These are phyloP conservation scores for Psilocybe azurescens DNA, from an alignment of 768 basidiomycete genomes.

Conservation along the genomic window DNA sequence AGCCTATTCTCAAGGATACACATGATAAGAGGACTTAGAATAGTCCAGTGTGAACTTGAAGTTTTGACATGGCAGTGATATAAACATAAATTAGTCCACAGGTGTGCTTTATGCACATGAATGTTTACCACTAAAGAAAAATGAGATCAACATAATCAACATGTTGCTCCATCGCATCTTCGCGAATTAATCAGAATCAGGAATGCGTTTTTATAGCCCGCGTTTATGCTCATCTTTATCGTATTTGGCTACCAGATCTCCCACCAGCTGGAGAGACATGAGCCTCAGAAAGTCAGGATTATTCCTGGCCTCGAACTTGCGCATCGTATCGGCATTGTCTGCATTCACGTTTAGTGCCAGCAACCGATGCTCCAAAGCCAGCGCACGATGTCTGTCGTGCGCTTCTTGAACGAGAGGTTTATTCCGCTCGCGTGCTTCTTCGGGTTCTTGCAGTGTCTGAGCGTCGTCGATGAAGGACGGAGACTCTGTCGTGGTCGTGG, in stretches of 20 bases:
- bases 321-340: slow-evolving; percentile 26
- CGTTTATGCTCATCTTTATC: no score
- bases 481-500: neutral
- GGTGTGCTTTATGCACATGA: no score
- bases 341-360: slow-evolving; percentile 13
- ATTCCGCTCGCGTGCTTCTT: neutral
- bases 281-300: slow-evolving; percentile 28
- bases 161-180: no score
- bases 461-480: neutral
- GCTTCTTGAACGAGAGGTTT: neutral
- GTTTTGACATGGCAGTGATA: no score
- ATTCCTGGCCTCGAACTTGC: slow-evolving; percentile 31
- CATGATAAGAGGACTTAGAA: no score
- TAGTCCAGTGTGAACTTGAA: no score
- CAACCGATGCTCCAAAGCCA: slow-evolving; percentile 17
- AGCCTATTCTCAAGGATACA: no score
- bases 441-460: neutral
- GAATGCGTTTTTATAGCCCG: no score
- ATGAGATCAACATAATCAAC: no score
- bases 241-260: slow-evolving; percentile 1
- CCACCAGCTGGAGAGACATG: slow-evolving; percentile 26
- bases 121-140: no score
- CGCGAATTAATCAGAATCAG: no score
- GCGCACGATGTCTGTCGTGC: slow-evolving; percentile 13
- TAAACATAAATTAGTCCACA: no score